These are phyloP conservation scores for Echium plantagineum DNA, from an alignment of 257 asterid species.

Conservation along the genomic window DNA sequence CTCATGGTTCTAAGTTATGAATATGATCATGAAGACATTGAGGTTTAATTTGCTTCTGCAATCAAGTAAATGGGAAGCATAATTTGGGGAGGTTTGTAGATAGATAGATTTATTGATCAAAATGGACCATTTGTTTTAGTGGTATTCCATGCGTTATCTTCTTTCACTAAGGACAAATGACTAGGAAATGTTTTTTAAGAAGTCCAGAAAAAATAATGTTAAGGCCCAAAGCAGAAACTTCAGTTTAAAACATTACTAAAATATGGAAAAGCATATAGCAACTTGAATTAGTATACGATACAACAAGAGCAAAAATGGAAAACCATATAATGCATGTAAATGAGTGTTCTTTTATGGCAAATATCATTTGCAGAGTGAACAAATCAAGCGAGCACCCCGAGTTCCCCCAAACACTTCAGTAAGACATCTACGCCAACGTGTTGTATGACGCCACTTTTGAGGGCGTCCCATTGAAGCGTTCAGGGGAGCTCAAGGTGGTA, in stretches of 20 bases:
- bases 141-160: conserved; percentile 43
- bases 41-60: not conserved
- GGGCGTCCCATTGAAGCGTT: not conserved
- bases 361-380: no score
- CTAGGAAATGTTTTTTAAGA: not conserved
- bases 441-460: no score
- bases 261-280: no score
- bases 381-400: not conserved
- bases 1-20: conserved; percentile 21
- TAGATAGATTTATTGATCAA: conserved; percentile 12
- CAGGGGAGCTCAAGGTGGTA: not conserved
- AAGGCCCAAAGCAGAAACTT: no score
- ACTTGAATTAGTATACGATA: no score
- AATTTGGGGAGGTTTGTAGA: conserved; percentile 9
- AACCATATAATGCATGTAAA: no score
- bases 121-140: conserved; percentile 46
- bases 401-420: not conserved
- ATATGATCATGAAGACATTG: not conserved
- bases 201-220: no score
- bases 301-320: no score
- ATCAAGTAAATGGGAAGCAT: not conserved
- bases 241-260: no score
- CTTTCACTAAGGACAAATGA: conserved; percentile 2
- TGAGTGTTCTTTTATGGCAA: no score
- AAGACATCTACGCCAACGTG: not conserved